A percentile compares a stretch with the other conserved stretches of the same genome.
These are phyloP conservation scores for Helianthus annuus DNA, from an alignment of 129 eudicot genomes.

Conservation along the genomic window HanXRQr2.0-SUNRISE NC_035446.2:134050683-134051182, in stretches of 20 bases:
- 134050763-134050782: conserved; percentile 6
- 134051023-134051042: conserved; percentile 83
- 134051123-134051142: too few relatives aligned
- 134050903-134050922: conserved; percentile 23
- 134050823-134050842: conserved; percentile 26
- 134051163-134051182: too few relatives aligned
- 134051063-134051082: conserved; percentile 47
- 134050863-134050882: conserved; percentile 9
- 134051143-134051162: too few relatives aligned
- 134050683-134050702: background rate
- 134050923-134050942: conserved; percentile 7
- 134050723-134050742: background rate
- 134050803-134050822: conserved; percentile 31
- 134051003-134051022: conserved; percentile 87
- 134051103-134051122: too few relatives aligned
- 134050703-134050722: background rate
- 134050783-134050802: conserved; percentile 31
- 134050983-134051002: conserved; percentile 85
- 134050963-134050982: conserved; percentile 83
- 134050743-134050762: background rate
- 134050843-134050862: background rate
- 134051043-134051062: conserved; percentile 62
- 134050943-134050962: conserved; percentile 72
- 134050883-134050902: background rate
- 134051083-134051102: conserved; percentile 51